Percentiles rank a stretch among this genome's conserved stretches.
Evolutionary conservation across 768 basidiomycete species (phyloP).

Genomic region (Royoungia palumana): DNA sequence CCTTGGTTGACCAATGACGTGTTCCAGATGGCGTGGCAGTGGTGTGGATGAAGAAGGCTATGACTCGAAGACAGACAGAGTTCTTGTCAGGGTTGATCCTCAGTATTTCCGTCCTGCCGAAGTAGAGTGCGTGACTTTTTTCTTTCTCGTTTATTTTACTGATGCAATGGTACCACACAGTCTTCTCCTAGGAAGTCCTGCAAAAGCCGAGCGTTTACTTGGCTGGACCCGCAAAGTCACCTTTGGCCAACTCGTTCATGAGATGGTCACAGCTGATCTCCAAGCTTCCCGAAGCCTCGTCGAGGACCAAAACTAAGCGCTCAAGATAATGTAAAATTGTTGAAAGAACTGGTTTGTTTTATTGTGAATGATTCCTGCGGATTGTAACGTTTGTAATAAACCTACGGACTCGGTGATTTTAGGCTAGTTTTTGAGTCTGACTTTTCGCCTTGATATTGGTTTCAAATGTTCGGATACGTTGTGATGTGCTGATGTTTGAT

Average conservation of each 20-base stretch:
- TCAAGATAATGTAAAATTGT: background rate
- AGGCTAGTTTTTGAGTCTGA: conserved; percentile 4
- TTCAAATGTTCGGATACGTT: background rate
- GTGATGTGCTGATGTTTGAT: background rate
- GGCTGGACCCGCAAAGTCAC: conserved; percentile 88
- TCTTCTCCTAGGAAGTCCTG: conserved; percentile 80
- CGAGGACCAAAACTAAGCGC: conserved; percentile 73
- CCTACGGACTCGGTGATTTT: background rate
- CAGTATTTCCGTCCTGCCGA: conserved; percentile 93
- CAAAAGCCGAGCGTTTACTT: conserved; percentile 84
- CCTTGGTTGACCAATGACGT: conserved; percentile 2
- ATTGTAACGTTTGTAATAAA: conserved; percentile 4
- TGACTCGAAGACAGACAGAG: conserved; percentile 62
- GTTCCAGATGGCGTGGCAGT: conserved; percentile 68
- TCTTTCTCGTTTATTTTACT: background rate
- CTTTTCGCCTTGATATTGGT: background rate
- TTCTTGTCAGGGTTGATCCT: conserved; percentile 81
- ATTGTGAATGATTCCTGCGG: background rate
- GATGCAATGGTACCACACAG: conserved; percentile 34
- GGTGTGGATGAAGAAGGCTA: conserved; percentile 78
- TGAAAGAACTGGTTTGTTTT: background rate
- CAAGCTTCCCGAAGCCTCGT: conserved; percentile 68
- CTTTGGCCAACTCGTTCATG: conserved; percentile 81
- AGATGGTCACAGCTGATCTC: conserved; percentile 89
- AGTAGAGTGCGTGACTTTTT: conserved; percentile 69